Percentiles rank a stretch among this genome's conserved stretches.
These are phyloP conservation scores for Populus euphratica DNA, from an alignment of 345 rosid species.

Conservation along the genomic window DNA sequence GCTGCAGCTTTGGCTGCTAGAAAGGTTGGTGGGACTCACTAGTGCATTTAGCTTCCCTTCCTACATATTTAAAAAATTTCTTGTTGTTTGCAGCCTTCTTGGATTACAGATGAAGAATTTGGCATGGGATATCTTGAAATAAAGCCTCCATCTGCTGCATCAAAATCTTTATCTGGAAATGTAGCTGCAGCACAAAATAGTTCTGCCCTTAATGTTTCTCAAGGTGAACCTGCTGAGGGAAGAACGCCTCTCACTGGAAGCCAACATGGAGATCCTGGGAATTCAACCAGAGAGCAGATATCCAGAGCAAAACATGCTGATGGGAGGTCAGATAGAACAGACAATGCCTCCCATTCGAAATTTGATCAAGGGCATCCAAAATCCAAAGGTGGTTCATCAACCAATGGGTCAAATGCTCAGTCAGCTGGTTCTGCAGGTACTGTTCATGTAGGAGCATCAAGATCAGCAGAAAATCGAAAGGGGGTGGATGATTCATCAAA, in stretches of 20 bases:
- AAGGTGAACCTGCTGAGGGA: constrained; percentile 53
- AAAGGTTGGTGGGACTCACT: constrained; percentile 54
- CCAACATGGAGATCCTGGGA: constrained; percentile 61
- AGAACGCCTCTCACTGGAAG: constrained; percentile 29
- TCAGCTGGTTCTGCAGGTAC: constrained; percentile 30
- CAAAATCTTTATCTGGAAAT: constrained; percentile 49
- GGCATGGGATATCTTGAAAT: constrained; percentile 97
- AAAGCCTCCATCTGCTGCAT: constrained; percentile 60
- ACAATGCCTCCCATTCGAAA: constrained; percentile 41
- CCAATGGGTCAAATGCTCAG: constrained; percentile 54
- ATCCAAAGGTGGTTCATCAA: constrained; percentile 46
- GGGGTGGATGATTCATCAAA: constrained; percentile 45
- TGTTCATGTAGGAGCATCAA: constrained; percentile 37
- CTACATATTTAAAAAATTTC: background rate
- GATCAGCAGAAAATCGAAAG: constrained; percentile 50
- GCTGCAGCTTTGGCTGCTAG: constrained; percentile 97
- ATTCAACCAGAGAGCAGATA: constrained; percentile 54
- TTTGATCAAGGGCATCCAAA: constrained; percentile 60
- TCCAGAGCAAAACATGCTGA: constrained; percentile 60
- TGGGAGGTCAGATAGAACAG: constrained; percentile 63
- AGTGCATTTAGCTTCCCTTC: background rate
- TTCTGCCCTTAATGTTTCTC: constrained; percentile 44
- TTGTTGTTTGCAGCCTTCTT: constrained; percentile 61
- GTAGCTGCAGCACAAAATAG: constrained; percentile 45
- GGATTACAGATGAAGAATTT: constrained; percentile 99